Evolutionary conservation across 768 basidiomycete genomes (phyloP), one percentile per base, ranked within the genome.

Genomic region (Xerocomellus intermedius): DNA sequence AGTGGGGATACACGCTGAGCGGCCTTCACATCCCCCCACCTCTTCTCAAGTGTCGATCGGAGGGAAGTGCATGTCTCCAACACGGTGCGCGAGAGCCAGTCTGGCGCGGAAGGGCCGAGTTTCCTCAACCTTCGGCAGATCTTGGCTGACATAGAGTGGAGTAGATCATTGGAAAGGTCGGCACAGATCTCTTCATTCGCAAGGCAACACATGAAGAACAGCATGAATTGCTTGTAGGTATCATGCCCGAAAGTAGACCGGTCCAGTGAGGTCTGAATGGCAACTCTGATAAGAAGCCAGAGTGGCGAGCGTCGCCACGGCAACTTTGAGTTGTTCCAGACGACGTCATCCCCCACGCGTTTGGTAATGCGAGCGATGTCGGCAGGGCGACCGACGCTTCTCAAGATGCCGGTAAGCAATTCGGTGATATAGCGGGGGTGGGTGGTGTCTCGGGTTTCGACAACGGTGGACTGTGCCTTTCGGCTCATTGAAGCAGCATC

Each of bases 301-400:
- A 80, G 66, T 1, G 79, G 66, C 9, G 79, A 79, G 22, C 82
- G 71, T 26, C 82, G 67, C 81, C 81, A 83, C 70, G 82, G 50
- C 13, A 71, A 65, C 30, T 58, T 49, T 3, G 75, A 66, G 21
- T 68, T 52, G 5, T 69, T 38, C 76, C 78, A 78, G 2, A 78
- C 66, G 3, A 80, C 75, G 26, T 82, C 77, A 47, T 82, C 80
- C 7, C 68, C 70, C 0, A 81, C 67, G 8, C 77, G 75, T 60
- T 83, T 83, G 13, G 50, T 58, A 22, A 77, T 71, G 5, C 69
- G 61, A 37, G 26, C 35, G 5, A 71, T 55, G 16, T 64, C 64
- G 14, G 69, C 60, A 2, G 74, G 75, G 4, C 54, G 48, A 36
- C 69, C 70, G 13, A 75, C 61, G 9, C 73, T 75, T 14, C 74